Evolutionary conservation across 2,329 filamentous ascomycete species (phyloP).

Genomic region (Diaporthe sp.): DNA sequence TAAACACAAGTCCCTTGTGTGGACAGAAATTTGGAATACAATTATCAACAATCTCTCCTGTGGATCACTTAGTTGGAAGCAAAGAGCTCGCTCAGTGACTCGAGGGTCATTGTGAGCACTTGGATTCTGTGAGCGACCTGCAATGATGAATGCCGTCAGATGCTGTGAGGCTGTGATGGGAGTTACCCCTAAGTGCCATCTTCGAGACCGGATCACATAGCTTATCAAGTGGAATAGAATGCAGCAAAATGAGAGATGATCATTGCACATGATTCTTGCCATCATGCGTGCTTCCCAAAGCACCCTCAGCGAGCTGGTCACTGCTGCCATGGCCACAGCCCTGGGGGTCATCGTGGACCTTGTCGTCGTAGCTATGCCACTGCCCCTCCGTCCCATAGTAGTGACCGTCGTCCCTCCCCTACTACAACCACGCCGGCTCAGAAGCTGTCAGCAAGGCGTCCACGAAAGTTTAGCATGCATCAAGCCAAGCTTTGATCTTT

Average conservation of each 20-base stretch:
- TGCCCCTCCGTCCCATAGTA: neutral
- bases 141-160: neutral
- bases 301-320: neutral
- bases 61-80: neutral
- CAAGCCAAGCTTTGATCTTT: neutral
- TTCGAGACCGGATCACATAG: neutral
- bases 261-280: neutral
- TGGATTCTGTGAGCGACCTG: neutral
- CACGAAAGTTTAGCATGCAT: neutral
- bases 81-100: neutral
- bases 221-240: neutral
- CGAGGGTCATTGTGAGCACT: conserved; percentile 1
- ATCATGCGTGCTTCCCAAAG: neutral
- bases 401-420: neutral
- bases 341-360: neutral
- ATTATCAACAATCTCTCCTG: neutral
- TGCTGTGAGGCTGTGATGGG: neutral
- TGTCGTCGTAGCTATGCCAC: neutral
- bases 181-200: neutral
- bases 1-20: neutral
- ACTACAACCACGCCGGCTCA: neutral
- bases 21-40: neutral
- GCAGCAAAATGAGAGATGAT: neutral
- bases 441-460: neutral
- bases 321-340: neutral